Percentiles rank a stretch among this genome's conserved stretches.
Evolutionary conservation across 2,329 filamentous ascomycete species (phyloP).

Genomic region (Microcyclosporella mali): DNA sequence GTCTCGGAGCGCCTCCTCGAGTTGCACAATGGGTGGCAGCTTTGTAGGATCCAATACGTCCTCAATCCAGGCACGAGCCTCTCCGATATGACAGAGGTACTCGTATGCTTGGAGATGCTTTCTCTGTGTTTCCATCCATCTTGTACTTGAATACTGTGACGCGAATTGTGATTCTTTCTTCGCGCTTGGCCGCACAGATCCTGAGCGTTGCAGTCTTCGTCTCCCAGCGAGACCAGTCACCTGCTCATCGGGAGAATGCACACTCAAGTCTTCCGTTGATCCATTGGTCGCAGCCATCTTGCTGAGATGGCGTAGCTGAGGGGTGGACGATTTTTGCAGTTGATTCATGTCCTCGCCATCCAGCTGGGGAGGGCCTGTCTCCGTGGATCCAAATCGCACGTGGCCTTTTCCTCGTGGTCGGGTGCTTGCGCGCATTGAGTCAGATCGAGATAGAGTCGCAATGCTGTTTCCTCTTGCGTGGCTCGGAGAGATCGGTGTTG

Average conservation of each 20-base stretch:
- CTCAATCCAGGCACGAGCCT: slow-evolving; percentile 99
- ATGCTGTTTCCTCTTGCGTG: slow-evolving; percentile 23
- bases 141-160: slow-evolving; percentile 59
- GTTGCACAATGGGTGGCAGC: slow-evolving; percentile 84
- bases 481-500: slow-evolving; percentile 7
- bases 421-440: slow-evolving; percentile 32
- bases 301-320: slow-evolving; percentile 84
- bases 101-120: slow-evolving; percentile 97
- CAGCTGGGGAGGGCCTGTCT: slow-evolving; percentile 25
- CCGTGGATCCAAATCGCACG: slow-evolving; percentile 29
- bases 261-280: slow-evolving; percentile 71
- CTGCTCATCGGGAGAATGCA: slow-evolving; percentile 72
- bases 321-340: slow-evolving; percentile 81
- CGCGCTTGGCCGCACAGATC: slow-evolving; percentile 52
- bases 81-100: slow-evolving; percentile 96
- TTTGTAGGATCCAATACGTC: slow-evolving; percentile 70
- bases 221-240: slow-evolving; percentile 83
- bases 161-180: slow-evolving; percentile 31
- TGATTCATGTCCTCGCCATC: slow-evolving; percentile 61
- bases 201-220: slow-evolving; percentile 65
- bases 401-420: slow-evolving; percentile 27
- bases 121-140: slow-evolving; percentile 98
- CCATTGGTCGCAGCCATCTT: slow-evolving; percentile 64
- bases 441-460: slow-evolving; percentile 32
- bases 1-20: slow-evolving; percentile 87